phyloP scores from a whole-genome alignment of 495 filamentous ascomycete species.

The Penicillium dipodomyicola region DNA sequence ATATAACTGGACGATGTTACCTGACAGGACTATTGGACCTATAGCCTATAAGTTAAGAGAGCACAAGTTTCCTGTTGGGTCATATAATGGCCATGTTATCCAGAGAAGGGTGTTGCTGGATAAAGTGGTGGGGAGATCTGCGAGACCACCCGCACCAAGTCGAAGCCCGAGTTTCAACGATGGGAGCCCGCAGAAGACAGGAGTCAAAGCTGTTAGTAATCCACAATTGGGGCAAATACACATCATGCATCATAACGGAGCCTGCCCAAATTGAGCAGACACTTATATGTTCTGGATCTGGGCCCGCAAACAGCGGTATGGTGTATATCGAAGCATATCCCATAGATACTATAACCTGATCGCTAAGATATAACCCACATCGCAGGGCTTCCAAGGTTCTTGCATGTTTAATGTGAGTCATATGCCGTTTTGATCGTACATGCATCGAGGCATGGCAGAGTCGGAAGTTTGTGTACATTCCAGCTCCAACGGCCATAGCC shows the following conservation, averaged over 20 bases:
- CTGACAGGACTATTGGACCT: constrained; percentile 15
- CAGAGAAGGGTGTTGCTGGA: constrained; percentile 27
- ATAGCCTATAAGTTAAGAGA: constrained; percentile 4
- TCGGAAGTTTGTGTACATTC: not conserved
- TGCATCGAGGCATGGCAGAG: constrained; percentile 13
- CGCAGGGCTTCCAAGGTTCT: constrained; percentile 1
- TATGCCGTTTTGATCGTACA: constrained; percentile 11
- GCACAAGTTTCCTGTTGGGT: constrained; percentile 8
- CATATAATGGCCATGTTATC: constrained; percentile 9
- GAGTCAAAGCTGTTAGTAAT: not conserved
- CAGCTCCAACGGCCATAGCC: not conserved
- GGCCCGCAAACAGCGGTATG: constrained; percentile 13
- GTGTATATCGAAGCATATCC: not conserved
- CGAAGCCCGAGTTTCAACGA: not conserved
- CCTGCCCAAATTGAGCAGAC: constrained; percentile 2
- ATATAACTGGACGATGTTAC: constrained; percentile 18
- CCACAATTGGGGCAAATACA: constrained; percentile 11
- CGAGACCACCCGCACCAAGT: not conserved
- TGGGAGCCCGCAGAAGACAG: constrained; percentile 12
- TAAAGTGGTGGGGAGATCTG: not conserved
- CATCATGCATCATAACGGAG: constrained; percentile 5
- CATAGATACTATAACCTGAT: not conserved
- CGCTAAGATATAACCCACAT: not conserved
- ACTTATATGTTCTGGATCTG: not conserved
- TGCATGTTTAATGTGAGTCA: constrained; percentile 13